These are phyloP conservation scores for Diaporthe humulicola DNA, from an alignment of 2,329 filamentous ascomycete species.

Conservation along the genomic window DNA sequence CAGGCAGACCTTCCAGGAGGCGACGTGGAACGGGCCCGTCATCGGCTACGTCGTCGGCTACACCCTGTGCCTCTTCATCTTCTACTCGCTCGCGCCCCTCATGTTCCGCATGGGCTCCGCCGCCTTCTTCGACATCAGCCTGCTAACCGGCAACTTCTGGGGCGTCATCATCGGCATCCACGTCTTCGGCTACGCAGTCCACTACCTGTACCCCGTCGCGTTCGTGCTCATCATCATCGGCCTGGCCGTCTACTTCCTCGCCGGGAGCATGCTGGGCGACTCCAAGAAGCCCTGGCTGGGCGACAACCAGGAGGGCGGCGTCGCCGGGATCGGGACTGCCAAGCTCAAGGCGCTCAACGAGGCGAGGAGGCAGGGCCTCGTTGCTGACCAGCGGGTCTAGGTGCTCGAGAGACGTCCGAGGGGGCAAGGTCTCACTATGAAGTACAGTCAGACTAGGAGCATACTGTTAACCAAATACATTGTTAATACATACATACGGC, in stretches of 20 bases:
- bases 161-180: constrained; percentile 91
- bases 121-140: constrained; percentile 95
- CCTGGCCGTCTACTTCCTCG: constrained; percentile 88
- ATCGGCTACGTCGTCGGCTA: constrained; percentile 91
- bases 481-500: constrained; percentile 7
- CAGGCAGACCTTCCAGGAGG: constrained; percentile 75
- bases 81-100: constrained; percentile 89
- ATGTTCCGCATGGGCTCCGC: constrained; percentile 91
- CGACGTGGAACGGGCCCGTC: constrained; percentile 76
- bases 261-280: constrained; percentile 86
- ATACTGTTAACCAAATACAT: neutral
- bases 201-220: constrained; percentile 95
- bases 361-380: constrained; percentile 58
- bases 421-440: neutral
- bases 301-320: constrained; percentile 83
- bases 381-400: constrained; percentile 37
- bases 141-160: constrained; percentile 98
- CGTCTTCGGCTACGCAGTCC: constrained; percentile 84
- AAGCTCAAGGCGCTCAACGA: constrained; percentile 79
- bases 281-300: constrained; percentile 96
- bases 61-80: constrained; percentile 84
- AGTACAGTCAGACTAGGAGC: too few species aligned
- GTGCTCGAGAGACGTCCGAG: neutral
- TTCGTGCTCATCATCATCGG: constrained; percentile 94
- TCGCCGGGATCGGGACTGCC: constrained; percentile 86